A percentile compares a stretch with the other conserved stretches of the same genome.
Evolutionary conservation across 176 grass and related monocot species (phyloP).

Genomic region (Avena atlantica): DNA sequence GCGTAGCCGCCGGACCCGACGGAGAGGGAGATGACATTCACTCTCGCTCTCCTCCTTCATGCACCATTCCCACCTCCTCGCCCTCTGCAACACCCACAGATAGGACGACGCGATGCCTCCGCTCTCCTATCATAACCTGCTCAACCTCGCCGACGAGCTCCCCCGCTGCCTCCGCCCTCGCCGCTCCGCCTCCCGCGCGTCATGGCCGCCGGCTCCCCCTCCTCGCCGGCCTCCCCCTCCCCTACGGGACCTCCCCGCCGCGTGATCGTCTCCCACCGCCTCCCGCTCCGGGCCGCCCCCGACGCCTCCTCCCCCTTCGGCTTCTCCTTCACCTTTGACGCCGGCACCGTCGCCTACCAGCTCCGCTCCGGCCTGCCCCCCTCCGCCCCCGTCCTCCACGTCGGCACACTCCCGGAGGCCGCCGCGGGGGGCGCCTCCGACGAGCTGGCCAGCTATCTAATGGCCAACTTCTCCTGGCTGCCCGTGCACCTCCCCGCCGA

Average conservation of each 20-base stretch:
- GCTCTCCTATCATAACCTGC: constrained; percentile 79
- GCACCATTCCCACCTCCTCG: constrained; percentile 35
- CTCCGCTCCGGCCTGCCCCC: constrained; percentile 59
- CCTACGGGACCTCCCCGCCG: constrained; percentile 36
- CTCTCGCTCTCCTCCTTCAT: constrained; percentile 30
- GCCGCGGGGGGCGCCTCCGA: constrained; percentile 47
- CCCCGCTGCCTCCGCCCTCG: no score
- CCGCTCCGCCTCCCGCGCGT: no score
- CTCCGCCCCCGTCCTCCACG: constrained; percentile 57
- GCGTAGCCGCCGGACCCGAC: constrained; percentile 62
- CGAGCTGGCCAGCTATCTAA: constrained; percentile 64
- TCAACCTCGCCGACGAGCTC: constrained; percentile 67
- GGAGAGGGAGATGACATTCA: constrained; percentile 82
- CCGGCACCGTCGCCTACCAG: no score
- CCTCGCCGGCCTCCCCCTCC: constrained; percentile 23
- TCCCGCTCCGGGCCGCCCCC: constrained; percentile 45
- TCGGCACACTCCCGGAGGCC: constrained; percentile 67
- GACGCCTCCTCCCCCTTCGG: constrained; percentile 62
- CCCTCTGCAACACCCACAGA: constrained; percentile 39
- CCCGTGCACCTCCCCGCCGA: constrained; percentile 70
- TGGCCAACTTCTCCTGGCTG: constrained; percentile 55
- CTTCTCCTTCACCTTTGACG: constrained; percentile 52
- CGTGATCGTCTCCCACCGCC: constrained; percentile 79
- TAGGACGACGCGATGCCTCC: constrained; percentile 58
- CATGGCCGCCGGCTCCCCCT: no score